Evolutionary conservation across 2,329 filamentous ascomycete species (phyloP).

Genomic region (Tolypocladium amazonense): DNA sequence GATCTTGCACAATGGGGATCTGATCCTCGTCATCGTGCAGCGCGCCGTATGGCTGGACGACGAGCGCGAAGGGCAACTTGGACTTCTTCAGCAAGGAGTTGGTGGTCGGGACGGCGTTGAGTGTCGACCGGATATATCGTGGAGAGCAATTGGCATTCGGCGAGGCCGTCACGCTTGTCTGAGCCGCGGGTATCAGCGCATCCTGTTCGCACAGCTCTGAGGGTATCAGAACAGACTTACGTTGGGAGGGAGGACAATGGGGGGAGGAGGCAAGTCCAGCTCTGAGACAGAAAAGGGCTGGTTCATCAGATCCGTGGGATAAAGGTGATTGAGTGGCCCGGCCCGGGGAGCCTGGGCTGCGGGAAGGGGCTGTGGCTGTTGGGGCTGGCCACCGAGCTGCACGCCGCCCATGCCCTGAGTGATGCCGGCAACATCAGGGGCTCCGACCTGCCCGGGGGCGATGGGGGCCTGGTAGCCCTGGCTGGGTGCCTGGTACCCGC

Average conservation of each 20-base stretch:
- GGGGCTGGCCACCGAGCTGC: slow-evolving; percentile 50
- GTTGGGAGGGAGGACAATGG: slow-evolving; percentile 83
- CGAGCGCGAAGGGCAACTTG: slow-evolving; percentile 84
- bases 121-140: slow-evolving; percentile 88
- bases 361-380: slow-evolving; percentile 33
- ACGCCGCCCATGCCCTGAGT: slow-evolving; percentile 82
- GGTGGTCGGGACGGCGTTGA: slow-evolving; percentile 89
- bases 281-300: slow-evolving; percentile 93
- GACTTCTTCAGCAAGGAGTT: slow-evolving; percentile 93
- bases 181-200: slow-evolving; percentile 24
- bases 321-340: slow-evolving; percentile 70
- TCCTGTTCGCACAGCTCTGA: background rate
- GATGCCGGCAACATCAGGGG: slow-evolving; percentile 55
- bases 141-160: slow-evolving; percentile 83
- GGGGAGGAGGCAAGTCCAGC: slow-evolving; percentile 81
- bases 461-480: slow-evolving; percentile 52
- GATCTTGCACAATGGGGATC: slow-evolving; percentile 87
- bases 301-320: slow-evolving; percentile 81
- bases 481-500: slow-evolving; percentile 36
- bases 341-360: slow-evolving; percentile 27
- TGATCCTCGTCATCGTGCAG: slow-evolving; percentile 88
- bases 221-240: slow-evolving; percentile 43
- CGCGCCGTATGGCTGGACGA: slow-evolving; percentile 91
- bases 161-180: slow-evolving; percentile 87
- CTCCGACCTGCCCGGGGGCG: slow-evolving; percentile 14